Evolutionary conservation across 2,329 filamentous ascomycete species (phyloP), one percentile per base, ranked within the genome.

Genomic region (Ilyonectria robusta): DNA sequence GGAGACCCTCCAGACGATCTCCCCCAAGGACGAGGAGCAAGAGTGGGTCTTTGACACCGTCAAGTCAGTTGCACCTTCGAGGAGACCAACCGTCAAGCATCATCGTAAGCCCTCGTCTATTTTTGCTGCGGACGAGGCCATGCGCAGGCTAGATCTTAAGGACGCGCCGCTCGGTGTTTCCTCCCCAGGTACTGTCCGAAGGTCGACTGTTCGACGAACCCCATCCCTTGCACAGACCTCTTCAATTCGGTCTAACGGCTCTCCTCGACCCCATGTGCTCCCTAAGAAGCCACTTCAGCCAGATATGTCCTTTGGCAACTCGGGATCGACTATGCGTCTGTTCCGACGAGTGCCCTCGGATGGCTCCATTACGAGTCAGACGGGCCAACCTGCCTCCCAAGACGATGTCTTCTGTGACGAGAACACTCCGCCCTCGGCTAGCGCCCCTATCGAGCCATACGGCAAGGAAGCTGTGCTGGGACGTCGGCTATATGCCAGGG

Each of bases 31-130:
- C 42, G 91, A 94, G 6, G 86, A 93, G 17, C 94, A 97, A 70
- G 95, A 93, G 70, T 98, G 95, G 95, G 92, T 97, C 2, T 98
- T 98, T 78, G 95, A 98, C 77, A 98, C 95, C 0, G 91, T 98
- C 77, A 96, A 93, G 80, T 94, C 93, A 0, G 84, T 91, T 35
- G 86, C 75, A 1, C 79, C 78, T 4, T 85, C 89, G 4, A 88
- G 88, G 73, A 89, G 87, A 44, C 81, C 84, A 15, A 84, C 83
- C 0, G 82, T 85, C 60, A 87, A 84, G 75, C 75, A 84, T 48
- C 83, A 83, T 54, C 84, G 88, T 59, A 88, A 89, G 66, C 84
- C 88, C 5, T 90, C 88, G 1, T 86, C 87, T 6, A 85, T 89
- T 42, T 85, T 87, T 68, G 81, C 84, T 44, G 85, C 86, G n/a